A percentile compares a stretch with the other conserved stretches of the same genome.
Evolutionary conservation across 306 rosid genomes (phyloP).

Genomic region (Neltuma alba): DNA sequence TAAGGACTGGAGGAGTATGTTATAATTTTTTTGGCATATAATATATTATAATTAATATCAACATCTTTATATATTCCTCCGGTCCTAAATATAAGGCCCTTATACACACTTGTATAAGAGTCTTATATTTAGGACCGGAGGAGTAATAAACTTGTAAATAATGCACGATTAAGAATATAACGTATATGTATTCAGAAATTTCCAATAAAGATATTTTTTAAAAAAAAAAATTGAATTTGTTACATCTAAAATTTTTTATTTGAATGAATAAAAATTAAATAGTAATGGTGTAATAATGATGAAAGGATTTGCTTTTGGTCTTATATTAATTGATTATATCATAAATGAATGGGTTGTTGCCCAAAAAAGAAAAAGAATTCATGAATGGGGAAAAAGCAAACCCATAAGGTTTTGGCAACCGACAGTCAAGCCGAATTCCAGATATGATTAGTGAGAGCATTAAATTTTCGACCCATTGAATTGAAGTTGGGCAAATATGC

Average conservation of each 20-base stretch:
- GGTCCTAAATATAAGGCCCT: no score
- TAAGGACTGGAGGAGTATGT: no score
- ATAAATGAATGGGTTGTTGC: neutral
- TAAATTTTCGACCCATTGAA: no score
- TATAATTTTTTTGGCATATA: no score
- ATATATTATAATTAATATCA: no score
- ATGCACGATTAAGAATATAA: no score
- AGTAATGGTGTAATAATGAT: neutral
- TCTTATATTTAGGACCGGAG: no score
- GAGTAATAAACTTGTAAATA: no score
- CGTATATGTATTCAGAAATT: no score
- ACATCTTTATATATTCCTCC: no score
- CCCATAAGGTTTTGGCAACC: constrained; percentile 15
- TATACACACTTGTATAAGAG: no score
- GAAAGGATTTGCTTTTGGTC: neutral
- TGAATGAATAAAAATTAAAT: neutral
- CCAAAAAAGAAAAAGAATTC: neutral
- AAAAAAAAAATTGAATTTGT: neutral
- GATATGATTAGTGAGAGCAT: neutral
- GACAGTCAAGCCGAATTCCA: constrained; percentile 7
- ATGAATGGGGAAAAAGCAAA: neutral
- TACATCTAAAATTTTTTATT: neutral
- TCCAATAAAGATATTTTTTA: no score
- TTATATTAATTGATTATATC: neutral
- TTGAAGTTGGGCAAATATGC: neutral